A percentile compares a stretch with the other conserved stretches of the same genome.
Conservation (phyloP, 441 rosid species). For the Mallotus japonicus region DNA sequence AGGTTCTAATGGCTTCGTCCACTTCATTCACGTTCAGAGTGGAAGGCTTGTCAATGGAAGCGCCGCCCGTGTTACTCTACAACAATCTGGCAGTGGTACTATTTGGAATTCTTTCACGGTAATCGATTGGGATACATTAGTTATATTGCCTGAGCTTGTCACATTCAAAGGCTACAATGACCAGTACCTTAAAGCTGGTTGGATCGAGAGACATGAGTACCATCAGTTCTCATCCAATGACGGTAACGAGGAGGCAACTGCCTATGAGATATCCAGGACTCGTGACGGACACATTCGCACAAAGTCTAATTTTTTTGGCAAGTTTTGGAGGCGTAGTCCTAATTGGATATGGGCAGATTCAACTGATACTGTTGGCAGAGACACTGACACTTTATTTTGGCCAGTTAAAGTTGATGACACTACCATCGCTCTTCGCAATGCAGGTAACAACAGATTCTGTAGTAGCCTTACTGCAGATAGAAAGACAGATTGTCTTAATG, state of each 20-base stretch:
- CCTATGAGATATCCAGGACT: not conserved
- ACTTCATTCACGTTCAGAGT: not conserved
- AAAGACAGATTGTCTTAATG: not conserved
- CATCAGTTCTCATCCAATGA: not conserved
- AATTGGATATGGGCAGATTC: not conserved
- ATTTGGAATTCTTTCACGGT: not conserved
- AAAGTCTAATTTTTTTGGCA: not conserved
- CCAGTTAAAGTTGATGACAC: not conserved
- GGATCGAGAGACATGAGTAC: not conserved
- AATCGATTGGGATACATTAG: not conserved
- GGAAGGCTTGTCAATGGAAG: not conserved
- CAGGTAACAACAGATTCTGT: not conserved
- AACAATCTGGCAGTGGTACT: too few species aligned
- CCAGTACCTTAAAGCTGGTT: not conserved
- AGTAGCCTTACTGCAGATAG: not conserved
- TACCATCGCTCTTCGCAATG: too few species aligned
- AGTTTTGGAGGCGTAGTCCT: not conserved
- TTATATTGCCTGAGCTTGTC: not conserved
- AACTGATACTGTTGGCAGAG: not conserved
- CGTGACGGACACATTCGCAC: not conserved
- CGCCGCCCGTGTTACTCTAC: too few species aligned
- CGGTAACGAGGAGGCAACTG: not conserved
- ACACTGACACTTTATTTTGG: not conserved
- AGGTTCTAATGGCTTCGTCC: not conserved
- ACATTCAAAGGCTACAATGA: not conserved